Evolutionary conservation across 495 filamentous ascomycete species (phyloP).

Genomic region (Penicillium manginii): DNA sequence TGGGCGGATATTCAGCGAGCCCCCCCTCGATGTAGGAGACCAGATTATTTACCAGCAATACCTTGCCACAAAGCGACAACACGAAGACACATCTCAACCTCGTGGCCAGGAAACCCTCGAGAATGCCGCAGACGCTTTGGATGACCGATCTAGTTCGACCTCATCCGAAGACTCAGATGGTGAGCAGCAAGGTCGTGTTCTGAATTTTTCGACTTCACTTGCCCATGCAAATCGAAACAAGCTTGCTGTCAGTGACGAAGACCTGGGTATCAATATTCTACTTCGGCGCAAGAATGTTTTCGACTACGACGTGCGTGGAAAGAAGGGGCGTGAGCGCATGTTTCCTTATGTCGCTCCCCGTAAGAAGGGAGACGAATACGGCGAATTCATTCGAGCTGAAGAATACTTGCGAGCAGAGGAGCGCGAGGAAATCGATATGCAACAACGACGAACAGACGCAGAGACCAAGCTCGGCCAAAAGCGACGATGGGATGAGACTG

Average conservation of each 20-base stretch:
- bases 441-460: constrained; percentile 51
- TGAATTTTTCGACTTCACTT: constrained; percentile 84
- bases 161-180: constrained; percentile 87
- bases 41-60: constrained; percentile 85
- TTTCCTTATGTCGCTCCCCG: constrained; percentile 84
- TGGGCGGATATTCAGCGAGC: constrained; percentile 62
- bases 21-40: constrained; percentile 71
- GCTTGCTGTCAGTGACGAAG: constrained; percentile 78
- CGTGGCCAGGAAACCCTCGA: constrained; percentile 68
- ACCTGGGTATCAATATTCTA: constrained; percentile 87
- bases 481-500: constrained; percentile 83
- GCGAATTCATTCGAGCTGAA: constrained; percentile 89
- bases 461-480: constrained; percentile 85
- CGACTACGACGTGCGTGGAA: constrained; percentile 91
- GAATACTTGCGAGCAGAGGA: constrained; percentile 95
- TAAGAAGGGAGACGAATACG: constrained; percentile 85
- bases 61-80: constrained; percentile 78
- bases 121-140: constrained; percentile 73
- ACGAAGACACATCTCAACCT: constrained; percentile 73
- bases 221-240: constrained; percentile 81
- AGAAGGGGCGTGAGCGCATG: constrained; percentile 90
- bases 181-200: constrained; percentile 87
- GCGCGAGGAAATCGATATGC: constrained; percentile 75
- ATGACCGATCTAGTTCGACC: constrained; percentile 81
- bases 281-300: constrained; percentile 84